phyloP scores from a whole-genome alignment of 192 early-diverging fungal genomes.

The Podila clonocystis region DNA sequence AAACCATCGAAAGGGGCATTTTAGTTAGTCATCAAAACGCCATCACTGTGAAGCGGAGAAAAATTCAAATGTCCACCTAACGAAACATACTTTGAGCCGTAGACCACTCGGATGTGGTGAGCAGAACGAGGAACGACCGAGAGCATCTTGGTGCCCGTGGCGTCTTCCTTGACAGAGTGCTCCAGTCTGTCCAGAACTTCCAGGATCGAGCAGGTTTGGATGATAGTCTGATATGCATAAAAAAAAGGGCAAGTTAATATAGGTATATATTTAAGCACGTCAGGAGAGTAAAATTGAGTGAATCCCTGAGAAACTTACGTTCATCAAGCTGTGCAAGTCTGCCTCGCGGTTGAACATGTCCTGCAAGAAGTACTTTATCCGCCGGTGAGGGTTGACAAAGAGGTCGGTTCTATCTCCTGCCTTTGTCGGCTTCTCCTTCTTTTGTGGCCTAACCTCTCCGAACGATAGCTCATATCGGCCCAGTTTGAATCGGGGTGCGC shows the following conservation, averaged over 20 bases:
- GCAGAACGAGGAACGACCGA: slow-evolving; percentile 40
- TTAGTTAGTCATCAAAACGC: background rate
- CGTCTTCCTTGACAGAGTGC: slow-evolving; percentile 38
- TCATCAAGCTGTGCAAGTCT: slow-evolving; percentile 42
- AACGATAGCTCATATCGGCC: slow-evolving; percentile 34
- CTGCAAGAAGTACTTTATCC: slow-evolving; percentile 45
- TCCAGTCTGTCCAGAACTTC: slow-evolving; percentile 44
- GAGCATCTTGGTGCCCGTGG: slow-evolving; percentile 30
- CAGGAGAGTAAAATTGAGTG: background rate
- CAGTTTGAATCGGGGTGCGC: slow-evolving; percentile 38
- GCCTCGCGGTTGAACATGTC: slow-evolving; percentile 46
- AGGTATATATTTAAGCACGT: background rate
- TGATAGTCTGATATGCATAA: slow-evolving; percentile 20
- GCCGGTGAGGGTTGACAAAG: slow-evolving; percentile 29
- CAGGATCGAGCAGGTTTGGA: slow-evolving; percentile 33
- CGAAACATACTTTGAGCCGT: slow-evolving; percentile 39
- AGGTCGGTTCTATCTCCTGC: background rate
- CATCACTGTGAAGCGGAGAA: no score
- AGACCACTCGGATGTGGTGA: slow-evolving; percentile 37
- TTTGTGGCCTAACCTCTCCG: background rate
- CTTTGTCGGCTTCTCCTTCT: background rate
- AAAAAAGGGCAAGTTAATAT: background rate
- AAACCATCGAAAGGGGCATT: background rate
- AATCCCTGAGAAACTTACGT: slow-evolving; percentile 15
- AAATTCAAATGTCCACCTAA: background rate